Evolutionary conservation across 1,284 basidiomycete species (phyloP), one percentile per base, ranked within the genome.

Genomic region (Fistulina hepatica): DNA sequence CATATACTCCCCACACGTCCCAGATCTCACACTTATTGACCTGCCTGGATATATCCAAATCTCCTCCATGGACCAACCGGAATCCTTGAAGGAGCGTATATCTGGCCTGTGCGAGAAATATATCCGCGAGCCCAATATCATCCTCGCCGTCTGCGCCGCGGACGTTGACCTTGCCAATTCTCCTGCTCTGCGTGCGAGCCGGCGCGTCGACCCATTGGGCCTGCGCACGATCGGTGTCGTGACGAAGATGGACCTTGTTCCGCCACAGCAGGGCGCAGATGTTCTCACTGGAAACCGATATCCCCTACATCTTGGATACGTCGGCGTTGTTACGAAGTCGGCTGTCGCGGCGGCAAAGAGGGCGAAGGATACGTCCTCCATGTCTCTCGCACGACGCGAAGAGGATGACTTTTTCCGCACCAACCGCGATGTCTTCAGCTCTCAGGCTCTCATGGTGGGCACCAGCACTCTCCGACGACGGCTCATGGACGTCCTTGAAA

Each of bases 81-180:
- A 97, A 49, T 71, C 75, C 27, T 72, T 99, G 43, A 93, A 92
- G 54, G 91, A 95, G 53, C 93, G 94, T 60, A 97, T 99, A 45
- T 68, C 83, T 1, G 54, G 57, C 8, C 68, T 99, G 1, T 97
- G 94, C 60, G 93, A 97, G 44, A 90, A 82, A 58, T 99, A 99
- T 59, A 98, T 98, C 51, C 78, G 85, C 23, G 90, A 97, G 55
- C 94, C 94, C 9, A 99, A 99, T 57, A 91, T 99, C 56, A 89
- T 98, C 49, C 75, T 99, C 11, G 94, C 95, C 2, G 91, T 99
- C 6, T 98, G 94, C 54, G 88, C 94, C 3, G 94, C 95, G 6
- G 93, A 98, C 58, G 95, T 99, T 39, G 95, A 99, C 64, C 70
- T 99, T 6, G 94, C 94, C 43, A 99, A 99, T 60, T 97, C 91